Evolutionary conservation across 345 rosid species (phyloP).

Genomic region (Euphorbia pulcherrima): DNA sequence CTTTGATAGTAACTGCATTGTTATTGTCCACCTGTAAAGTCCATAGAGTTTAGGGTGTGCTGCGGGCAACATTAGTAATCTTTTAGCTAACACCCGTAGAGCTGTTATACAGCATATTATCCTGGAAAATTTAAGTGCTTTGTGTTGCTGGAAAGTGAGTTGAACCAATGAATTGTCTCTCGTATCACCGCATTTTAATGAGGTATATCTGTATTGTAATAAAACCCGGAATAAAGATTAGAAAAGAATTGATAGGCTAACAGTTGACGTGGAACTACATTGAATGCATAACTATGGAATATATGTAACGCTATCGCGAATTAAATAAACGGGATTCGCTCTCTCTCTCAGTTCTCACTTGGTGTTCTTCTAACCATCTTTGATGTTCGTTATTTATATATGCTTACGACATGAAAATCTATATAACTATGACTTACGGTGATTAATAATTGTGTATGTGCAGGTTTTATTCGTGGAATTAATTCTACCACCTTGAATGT

Average conservation of each 20-base stretch:
- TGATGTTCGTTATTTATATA: background rate
- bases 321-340: background rate
- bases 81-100: background rate
- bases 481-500: constrained; percentile 56
- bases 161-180: background rate
- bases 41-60: background rate
- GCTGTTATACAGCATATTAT: background rate
- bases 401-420: background rate
- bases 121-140: background rate
- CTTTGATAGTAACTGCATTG: background rate
- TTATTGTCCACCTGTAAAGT: background rate
- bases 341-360: background rate
- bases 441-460: background rate
- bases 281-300: background rate
- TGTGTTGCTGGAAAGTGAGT: background rate
- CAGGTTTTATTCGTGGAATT: constrained; percentile 63
- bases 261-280: background rate
- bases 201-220: background rate
- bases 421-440: too few relatives aligned
- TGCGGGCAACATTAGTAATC: background rate
- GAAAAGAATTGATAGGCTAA: background rate
- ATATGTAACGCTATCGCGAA: background rate
- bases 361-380: background rate
- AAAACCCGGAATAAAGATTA: background rate
- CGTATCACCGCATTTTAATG: background rate